A percentile compares a stretch with the other conserved stretches of the same genome.
phyloP scores from a whole-genome alignment of 2,329 filamentous ascomycete genomes.

The Cordyceps tenuipes region DNA sequence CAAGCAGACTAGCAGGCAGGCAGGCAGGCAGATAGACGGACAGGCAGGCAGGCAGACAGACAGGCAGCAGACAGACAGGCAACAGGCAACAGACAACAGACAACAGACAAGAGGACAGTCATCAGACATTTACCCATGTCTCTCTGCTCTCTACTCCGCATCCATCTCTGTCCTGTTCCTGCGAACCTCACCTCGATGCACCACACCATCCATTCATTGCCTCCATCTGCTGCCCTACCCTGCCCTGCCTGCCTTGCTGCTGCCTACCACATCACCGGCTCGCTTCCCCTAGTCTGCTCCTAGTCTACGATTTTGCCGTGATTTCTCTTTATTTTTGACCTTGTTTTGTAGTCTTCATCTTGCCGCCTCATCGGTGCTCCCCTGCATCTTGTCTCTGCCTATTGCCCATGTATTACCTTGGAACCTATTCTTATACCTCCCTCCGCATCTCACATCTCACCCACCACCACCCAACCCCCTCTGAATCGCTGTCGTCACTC shows the following conservation, averaged over 20 bases:
- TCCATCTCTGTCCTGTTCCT: neutral
- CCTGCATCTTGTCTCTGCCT: neutral
- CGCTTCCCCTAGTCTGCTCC: neutral
- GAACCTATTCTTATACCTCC: neutral
- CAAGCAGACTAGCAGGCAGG: neutral
- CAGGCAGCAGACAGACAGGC: too few relatives aligned
- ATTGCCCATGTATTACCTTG: too few relatives aligned
- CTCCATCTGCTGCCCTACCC: neutral
- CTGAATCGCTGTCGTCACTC: neutral
- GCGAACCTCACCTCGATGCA: conserved; percentile 4
- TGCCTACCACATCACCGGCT: neutral
- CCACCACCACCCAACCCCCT: neutral
- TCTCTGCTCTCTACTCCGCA: neutral
- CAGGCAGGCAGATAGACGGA: too few relatives aligned
- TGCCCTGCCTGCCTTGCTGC: neutral
- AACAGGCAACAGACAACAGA: too few relatives aligned
- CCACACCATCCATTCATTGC: neutral
- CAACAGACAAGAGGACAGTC: neutral
- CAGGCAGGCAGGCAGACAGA: too few relatives aligned
- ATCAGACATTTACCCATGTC: neutral
- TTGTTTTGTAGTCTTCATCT: neutral
- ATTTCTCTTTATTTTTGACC: neutral
- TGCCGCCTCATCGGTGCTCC: neutral
- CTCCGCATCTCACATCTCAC: neutral
- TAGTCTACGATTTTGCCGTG: neutral